phyloP scores from a whole-genome alignment of 1,284 basidiomycete species.

The Irpex sp. region DNA sequence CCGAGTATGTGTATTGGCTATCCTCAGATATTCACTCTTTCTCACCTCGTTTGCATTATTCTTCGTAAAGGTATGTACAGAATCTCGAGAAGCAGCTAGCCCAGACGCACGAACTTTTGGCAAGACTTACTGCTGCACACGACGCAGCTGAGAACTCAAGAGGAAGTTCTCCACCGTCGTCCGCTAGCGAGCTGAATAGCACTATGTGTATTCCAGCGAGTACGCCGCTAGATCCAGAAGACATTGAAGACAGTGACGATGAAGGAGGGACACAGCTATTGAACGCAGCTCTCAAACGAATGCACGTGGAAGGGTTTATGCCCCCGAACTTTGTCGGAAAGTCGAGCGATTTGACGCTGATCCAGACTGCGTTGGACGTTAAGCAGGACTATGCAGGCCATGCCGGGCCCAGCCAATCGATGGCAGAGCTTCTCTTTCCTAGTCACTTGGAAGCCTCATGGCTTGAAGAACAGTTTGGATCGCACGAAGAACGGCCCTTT shows the following conservation, averaged over 20 bases:
- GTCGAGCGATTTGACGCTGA: constrained; percentile 1
- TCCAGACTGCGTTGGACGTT: constrained; percentile 6
- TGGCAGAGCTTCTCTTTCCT: background rate
- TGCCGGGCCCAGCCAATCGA: background rate
- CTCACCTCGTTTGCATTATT: background rate
- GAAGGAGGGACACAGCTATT: background rate
- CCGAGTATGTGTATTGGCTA: constrained; percentile 6
- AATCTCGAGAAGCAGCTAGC: constrained; percentile 7
- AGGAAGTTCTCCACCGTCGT: background rate
- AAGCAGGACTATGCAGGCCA: background rate
- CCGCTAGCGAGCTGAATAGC: background rate
- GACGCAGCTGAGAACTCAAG: background rate
- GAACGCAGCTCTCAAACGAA: background rate
- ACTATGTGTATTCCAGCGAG: background rate
- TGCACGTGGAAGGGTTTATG: background rate
- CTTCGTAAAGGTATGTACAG: constrained; percentile 1
- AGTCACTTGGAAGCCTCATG: background rate
- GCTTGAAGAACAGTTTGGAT: background rate
- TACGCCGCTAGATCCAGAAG: background rate
- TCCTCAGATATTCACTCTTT: background rate
- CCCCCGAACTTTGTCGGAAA: constrained; percentile 6
- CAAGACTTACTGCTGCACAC: background rate
- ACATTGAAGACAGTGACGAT: constrained; percentile 6
- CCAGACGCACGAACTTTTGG: constrained; percentile 2
- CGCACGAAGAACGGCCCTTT: constrained; percentile 30